phyloP scores from a whole-genome alignment of 73 alveolate genomes.

The Symbiodinium natans region DNA sequence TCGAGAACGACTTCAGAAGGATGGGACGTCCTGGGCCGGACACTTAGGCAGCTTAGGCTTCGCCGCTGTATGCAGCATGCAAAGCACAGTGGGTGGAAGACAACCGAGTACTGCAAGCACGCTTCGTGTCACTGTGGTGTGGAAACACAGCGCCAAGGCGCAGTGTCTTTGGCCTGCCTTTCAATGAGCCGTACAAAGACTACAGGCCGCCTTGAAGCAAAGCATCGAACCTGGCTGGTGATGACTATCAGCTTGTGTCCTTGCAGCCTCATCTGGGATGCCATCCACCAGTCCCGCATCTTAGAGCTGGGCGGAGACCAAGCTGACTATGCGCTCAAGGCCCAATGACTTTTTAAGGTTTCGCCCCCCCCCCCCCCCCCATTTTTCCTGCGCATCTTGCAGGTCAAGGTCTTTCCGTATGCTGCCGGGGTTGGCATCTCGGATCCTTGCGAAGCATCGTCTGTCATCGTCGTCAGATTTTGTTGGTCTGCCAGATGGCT shows the following conservation, averaged over 20 bases:
- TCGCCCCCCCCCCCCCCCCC: neutral
- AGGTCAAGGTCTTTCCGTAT: constrained; percentile 59
- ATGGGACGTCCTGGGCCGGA: constrained; percentile 67
- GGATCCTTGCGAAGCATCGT: neutral
- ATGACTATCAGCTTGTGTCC: too few relatives aligned
- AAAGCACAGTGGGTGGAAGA: neutral
- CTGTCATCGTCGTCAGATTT: too few relatives aligned
- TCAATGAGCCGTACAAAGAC: constrained; percentile 90
- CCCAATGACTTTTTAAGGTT: neutral
- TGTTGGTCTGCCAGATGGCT: neutral
- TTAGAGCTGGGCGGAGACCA: constrained; percentile 90
- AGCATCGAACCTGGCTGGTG: neutral
- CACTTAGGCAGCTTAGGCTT: neutral
- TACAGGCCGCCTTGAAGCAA: constrained; percentile 28
- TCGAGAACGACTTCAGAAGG: constrained; percentile 83
- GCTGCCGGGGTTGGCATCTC: constrained; percentile 39
- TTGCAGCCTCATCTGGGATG: constrained; percentile 75
- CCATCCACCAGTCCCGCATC: constrained; percentile 81
- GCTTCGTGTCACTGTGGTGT: neutral
- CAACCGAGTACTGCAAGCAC: neutral
- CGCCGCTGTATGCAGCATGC: too few relatives aligned
- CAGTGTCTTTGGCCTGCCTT: constrained; percentile 67
- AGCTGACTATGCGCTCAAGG: constrained; percentile 75
- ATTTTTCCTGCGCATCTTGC: neutral
- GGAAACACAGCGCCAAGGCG: constrained; percentile 22